Evolutionary conservation across 73 alveolate genomes (phyloP).

Genomic region (Tetrahymena malaccensis): DNA sequence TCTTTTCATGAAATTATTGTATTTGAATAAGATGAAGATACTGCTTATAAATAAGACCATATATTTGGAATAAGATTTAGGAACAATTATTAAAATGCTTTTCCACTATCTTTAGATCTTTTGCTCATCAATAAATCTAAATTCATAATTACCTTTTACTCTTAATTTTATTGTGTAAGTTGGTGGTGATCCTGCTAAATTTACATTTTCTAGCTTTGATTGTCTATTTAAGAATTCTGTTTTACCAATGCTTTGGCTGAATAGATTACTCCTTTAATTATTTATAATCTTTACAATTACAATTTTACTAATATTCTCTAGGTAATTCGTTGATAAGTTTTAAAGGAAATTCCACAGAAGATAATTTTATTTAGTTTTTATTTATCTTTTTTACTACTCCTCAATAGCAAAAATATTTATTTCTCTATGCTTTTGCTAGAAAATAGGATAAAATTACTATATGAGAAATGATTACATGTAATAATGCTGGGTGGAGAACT

Average conservation of each 20-base stretch:
- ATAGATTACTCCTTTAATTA: background rate
- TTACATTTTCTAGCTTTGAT: background rate
- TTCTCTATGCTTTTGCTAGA: background rate
- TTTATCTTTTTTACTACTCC: background rate
- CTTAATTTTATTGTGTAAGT: background rate
- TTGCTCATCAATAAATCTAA: background rate
- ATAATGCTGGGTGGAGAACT: background rate
- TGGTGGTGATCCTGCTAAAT: background rate
- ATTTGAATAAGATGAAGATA: background rate
- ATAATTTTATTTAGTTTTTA: background rate
- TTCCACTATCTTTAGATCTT: background rate
- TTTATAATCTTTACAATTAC: background rate
- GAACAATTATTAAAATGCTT: background rate
- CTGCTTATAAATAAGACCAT: background rate
- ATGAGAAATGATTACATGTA: background rate
- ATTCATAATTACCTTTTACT: background rate
- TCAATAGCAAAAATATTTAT: background rate
- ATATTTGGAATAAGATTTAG: background rate
- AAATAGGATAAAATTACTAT: background rate
- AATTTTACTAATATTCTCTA: background rate
- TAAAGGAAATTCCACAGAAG: background rate
- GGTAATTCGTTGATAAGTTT: background rate
- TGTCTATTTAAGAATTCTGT: background rate
- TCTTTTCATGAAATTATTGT: background rate
- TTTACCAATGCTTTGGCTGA: background rate